phyloP scores from a whole-genome alignment of 192 early-diverging fungal genomes.

The Allomyces arbusculus region DNA sequence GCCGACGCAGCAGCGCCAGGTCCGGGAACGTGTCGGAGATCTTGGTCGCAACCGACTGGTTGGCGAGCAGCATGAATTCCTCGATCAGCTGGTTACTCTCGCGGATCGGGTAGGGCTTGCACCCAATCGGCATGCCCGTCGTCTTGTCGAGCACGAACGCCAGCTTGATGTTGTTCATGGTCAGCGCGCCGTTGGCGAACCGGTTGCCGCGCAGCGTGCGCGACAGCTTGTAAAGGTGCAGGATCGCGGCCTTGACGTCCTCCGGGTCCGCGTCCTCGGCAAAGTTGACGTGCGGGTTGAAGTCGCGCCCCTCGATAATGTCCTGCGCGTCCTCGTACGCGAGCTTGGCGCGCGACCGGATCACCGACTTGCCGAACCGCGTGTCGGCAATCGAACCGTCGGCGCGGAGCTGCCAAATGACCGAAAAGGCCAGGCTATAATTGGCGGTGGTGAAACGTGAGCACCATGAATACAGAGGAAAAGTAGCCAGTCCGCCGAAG shows the following conservation, averaged over 20 bases:
- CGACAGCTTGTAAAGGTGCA: slow-evolving; percentile 28
- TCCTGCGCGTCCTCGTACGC: slow-evolving; percentile 89
- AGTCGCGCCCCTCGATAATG: slow-evolving; percentile 51
- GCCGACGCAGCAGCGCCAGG: slow-evolving; percentile 58
- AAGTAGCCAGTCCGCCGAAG: slow-evolving; percentile 21
- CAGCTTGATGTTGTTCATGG: background rate
- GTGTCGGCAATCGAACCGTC: slow-evolving; percentile 18
- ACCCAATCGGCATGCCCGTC: slow-evolving; percentile 2
- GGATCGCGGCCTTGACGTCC: slow-evolving; percentile 27
- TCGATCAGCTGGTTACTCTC: slow-evolving; percentile 90
- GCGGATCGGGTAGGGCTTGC: slow-evolving; percentile 54
- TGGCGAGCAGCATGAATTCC: slow-evolving; percentile 96
- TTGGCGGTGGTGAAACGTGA: slow-evolving; percentile 32
- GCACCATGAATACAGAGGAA: background rate
- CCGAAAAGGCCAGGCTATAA: slow-evolving; percentile 82
- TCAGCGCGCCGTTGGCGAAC: background rate
- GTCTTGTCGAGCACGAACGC: background rate
- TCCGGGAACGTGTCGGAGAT: slow-evolving; percentile 58
- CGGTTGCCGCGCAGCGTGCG: slow-evolving; percentile 30
- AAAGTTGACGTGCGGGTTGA: slow-evolving; percentile 4
- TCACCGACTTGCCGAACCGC: slow-evolving; percentile 75
- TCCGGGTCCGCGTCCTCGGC: slow-evolving; percentile 9
- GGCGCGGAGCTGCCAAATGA: slow-evolving; percentile 36
- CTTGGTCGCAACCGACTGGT: slow-evolving; percentile 80
- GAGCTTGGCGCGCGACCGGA: slow-evolving; percentile 74